These are phyloP conservation scores for Zea luxurians DNA, from an alignment of 176 grass and related monocot genomes.

Conservation along the genomic window DNA sequence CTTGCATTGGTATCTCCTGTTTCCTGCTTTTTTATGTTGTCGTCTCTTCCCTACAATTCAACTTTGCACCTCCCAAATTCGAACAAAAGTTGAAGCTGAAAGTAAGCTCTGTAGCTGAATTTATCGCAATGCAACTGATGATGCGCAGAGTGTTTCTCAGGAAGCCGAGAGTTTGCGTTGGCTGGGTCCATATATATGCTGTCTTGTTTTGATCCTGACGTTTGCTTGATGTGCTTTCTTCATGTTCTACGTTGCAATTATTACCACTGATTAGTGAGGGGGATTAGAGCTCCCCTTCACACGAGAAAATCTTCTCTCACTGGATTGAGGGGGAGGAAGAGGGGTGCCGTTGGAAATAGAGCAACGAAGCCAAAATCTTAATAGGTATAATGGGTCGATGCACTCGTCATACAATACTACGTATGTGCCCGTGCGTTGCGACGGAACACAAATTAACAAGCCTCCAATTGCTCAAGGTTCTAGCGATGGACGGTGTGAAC, in stretches of 20 bases:
- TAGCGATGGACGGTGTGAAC: too few relatives aligned
- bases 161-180: conserved; percentile 24
- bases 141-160: neutral
- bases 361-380: too few relatives aligned
- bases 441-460: too few relatives aligned
- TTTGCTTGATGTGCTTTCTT: conserved; percentile 25
- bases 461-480: too few relatives aligned
- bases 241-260: neutral
- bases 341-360: too few relatives aligned
- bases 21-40: neutral
- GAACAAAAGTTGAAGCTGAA: neutral
- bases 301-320: too few relatives aligned
- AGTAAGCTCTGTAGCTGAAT: conserved; percentile 22
- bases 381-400: too few relatives aligned
- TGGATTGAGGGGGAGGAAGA: too few relatives aligned
- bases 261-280: too few relatives aligned
- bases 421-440: too few relatives aligned
- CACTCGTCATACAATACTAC: too few relatives aligned
- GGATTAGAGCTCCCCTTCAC: too few relatives aligned
- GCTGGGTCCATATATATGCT: neutral
- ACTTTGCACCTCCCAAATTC: conserved; percentile 20
- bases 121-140: neutral
- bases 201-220: conserved; percentile 30
- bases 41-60: neutral
- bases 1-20: neutral